Evolutionary conservation across 331 rosid species (phyloP), one percentile per base, ranked within the genome.

Genomic region (Phaseolus coccineus): DNA sequence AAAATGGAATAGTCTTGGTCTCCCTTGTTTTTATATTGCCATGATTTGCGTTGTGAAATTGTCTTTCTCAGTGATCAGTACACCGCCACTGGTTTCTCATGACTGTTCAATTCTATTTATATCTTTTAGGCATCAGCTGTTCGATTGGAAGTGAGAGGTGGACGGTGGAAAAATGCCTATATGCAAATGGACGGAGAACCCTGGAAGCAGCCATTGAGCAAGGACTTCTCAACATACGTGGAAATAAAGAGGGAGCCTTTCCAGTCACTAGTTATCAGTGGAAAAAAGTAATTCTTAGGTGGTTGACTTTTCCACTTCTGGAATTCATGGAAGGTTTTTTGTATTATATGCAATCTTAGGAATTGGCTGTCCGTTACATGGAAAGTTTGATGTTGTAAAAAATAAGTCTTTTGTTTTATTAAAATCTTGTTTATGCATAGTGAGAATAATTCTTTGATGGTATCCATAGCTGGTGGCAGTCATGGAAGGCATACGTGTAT

Each of bases 111-210:
- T 77, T 63, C 61, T 50, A 77, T 30, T 82, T 68, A 16, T 40
- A 52, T 81, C 73, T 78, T 73, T 69, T 87, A 95, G 99, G 98
- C 98, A 31, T 88, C 99, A 33, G 98, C 97, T 37, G 83, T 96
- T 62, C 94, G 97, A 40, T 83, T 96, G 81, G 99, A 93, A 85
- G 66, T 93, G 64, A 89, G 97, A 85, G 99, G 99, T 16, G 99
- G 97, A 53, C 93, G 87, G 80, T 96, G 98, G 99, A 89, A 73
- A 86, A 78, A 91, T 47, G 84, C 85, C 9, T 93, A 87, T 74
- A 58, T 96, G 91, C 99, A 96, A 83, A 91, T 96, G 98, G 99
- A 96, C 42, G 99, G 99, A 62, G 99, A 96, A 74, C 99, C 99
- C 33, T 96, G 99, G 99, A 93, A 93, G 79, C 99, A 96, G 83